These are phyloP conservation scores for Kingdonia uniflora DNA, from an alignment of 164 flowering plant genomes.

Conservation along the genomic window DNA sequence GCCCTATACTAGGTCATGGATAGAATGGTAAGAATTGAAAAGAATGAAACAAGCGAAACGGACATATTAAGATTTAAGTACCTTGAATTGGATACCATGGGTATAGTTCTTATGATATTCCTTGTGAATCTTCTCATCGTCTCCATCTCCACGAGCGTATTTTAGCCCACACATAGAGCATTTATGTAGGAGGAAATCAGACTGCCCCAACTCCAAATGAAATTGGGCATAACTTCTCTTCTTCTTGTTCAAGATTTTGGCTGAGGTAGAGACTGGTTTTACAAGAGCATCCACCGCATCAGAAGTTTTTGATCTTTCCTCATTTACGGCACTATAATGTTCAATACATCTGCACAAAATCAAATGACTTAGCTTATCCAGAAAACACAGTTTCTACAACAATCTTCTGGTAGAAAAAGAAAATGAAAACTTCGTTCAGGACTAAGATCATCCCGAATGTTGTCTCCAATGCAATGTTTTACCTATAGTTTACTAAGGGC, in stretches of 20 bases:
- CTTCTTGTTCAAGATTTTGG: slow-evolving; percentile 49
- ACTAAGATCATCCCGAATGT: not conserved
- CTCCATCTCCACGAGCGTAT: slow-evolving; percentile 60
- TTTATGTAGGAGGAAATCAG: slow-evolving; percentile 62
- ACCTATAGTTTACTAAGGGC: too few relatives aligned
- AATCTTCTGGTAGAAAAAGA: not conserved
- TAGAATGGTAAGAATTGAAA: not conserved
- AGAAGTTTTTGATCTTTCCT: slow-evolving; percentile 2
- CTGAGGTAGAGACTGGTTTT: slow-evolving; percentile 10
- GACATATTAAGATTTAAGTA: slow-evolving; percentile 5
- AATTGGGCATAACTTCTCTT: slow-evolving; percentile 79
- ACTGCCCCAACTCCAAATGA: slow-evolving; percentile 80
- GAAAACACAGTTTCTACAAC: not conserved
- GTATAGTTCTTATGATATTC: slow-evolving; percentile 57
- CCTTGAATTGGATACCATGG: slow-evolving; percentile 76
- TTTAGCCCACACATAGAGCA: slow-evolving; percentile 59
- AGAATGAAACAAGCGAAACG: not conserved
- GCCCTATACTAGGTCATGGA: slow-evolving; percentile 33
- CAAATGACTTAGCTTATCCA: not conserved
- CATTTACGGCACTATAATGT: not conserved
- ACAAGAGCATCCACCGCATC: slow-evolving; percentile 9
- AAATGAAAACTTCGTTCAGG: not conserved
- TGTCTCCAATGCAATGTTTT: too few relatives aligned
- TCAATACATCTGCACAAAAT: not conserved
- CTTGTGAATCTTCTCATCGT: slow-evolving; percentile 64